Evolutionary conservation across 805 yeast species (phyloP).

Genomic region (Hanseniaspora occidentalis): DNA sequence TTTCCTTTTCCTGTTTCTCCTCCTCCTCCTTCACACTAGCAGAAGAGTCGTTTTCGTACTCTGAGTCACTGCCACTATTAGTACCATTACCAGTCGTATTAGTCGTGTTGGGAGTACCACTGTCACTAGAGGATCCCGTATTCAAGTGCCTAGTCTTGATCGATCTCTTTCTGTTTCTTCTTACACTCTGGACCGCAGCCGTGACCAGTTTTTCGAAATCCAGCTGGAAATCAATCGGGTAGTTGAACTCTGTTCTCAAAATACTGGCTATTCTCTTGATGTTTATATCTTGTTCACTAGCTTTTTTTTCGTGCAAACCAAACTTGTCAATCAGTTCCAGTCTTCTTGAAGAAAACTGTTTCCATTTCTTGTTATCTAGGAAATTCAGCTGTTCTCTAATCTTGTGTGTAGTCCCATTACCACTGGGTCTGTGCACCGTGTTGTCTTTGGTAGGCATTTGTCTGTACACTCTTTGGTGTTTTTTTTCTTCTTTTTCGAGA

Average conservation of each 20-base stretch:
- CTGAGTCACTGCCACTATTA: not conserved
- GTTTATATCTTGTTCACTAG: conserved; percentile 82
- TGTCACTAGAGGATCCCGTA: not conserved
- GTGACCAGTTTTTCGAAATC: conserved; percentile 87
- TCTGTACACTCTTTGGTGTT: no score
- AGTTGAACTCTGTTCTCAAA: conserved; percentile 67
- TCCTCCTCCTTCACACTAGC: no score
- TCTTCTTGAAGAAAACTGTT: conserved; percentile 78
- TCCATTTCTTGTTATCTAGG: conserved; percentile 77
- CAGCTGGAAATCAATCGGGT: conserved; percentile 38
- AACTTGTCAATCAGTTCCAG: conserved; percentile 77
- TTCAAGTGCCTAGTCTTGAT: conserved; percentile 22
- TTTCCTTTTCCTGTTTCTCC: no score
- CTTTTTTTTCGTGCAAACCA: conserved; percentile 51
- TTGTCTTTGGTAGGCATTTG: not conserved
- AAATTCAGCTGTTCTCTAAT: conserved; percentile 49
- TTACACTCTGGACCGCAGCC: conserved; percentile 86
- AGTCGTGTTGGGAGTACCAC: not conserved
- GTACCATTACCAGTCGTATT: not conserved
- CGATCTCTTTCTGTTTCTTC: conserved; percentile 73
- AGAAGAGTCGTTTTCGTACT: not conserved
- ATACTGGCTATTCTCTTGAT: conserved; percentile 69
- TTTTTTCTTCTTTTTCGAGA: no score
- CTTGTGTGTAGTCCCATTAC: conserved; percentile 29
- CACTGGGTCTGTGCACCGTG: conserved; percentile 12